Base-by-base conservation (phyloP, 2,329 filamentous ascomycete species). In the Xylaria hypoxylon region DNA sequence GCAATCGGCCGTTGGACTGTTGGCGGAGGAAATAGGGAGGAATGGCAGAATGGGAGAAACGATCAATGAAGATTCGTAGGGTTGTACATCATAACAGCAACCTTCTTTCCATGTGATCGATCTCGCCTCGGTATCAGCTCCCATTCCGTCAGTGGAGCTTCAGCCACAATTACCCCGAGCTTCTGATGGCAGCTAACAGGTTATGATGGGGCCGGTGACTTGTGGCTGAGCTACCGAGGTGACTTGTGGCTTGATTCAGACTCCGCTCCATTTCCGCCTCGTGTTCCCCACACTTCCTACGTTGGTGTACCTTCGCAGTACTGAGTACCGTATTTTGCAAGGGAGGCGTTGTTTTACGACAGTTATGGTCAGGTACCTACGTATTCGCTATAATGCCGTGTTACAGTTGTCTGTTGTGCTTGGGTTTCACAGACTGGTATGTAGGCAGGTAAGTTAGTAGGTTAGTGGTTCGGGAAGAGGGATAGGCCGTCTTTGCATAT, bases 91-190 rank as follows among this genome's bases (percentile, higher is more conserved):
- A 52, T 45, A 45, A 42, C 24, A 51, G 61, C 45, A 24, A 52
- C 52, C 33, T 26, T 55, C 52, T 66, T 67, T 35, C 63, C 66
- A 68, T 68, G 66, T 68, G 66, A 68, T 66, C n/a, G 38, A 60
- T 61, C 35, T 33, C 61, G 57, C 66, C 66, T 68, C 66, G 66
- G 66, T 62, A 68, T 40, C 44, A 65, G 52, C 53, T 61, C 51
- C 40, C 28, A 58, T 51, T 50, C 48, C 33, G 26, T 51, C 31
- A 22, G 45, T 35, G 40, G 47, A 65, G 40, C 52, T 40, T 40
- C 28, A 62, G 65, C 65, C 65, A 68, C 65, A 68, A 22, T 55
- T 59, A 65, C 62, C 65, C 61, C 53, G 50, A 35, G 17, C 17
- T 60, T 40, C 44, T 6, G 7, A 35, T 7, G 24, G n/a, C n/a